Conservation (phyloP, 441 rosid species). For the Dalechampia spathulata region DNA sequence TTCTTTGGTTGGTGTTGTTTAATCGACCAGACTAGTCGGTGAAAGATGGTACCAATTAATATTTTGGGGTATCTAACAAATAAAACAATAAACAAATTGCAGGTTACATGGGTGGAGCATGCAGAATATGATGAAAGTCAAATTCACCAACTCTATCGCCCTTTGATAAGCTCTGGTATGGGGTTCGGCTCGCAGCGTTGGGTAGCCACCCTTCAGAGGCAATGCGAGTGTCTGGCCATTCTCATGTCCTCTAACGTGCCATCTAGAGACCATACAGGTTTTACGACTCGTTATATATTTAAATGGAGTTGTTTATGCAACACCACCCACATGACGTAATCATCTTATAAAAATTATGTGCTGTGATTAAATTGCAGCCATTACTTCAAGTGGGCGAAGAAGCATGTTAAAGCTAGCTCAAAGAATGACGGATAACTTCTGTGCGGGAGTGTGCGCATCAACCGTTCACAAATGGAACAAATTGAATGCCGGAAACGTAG, state of each 20-base stretch:
- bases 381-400: conserved; percentile 58
- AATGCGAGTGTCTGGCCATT: conserved; percentile 71
- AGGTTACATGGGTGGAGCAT: conserved; percentile 98
- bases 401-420: conserved; percentile 92
- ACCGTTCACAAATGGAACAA: conserved; percentile 73
- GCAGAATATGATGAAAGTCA: conserved; percentile 63
- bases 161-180: conserved; percentile 57
- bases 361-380: conserved; percentile 25
- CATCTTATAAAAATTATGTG: too few relatives aligned
- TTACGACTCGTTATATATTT: neutral
- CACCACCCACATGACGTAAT: too few relatives aligned
- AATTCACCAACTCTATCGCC: conserved; percentile 60
- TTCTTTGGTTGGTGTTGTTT: too few relatives aligned
- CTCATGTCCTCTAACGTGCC: conserved; percentile 59
- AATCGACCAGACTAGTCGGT: too few relatives aligned
- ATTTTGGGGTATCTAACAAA: neutral
- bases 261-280: conserved; percentile 44
- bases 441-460: conserved; percentile 80
- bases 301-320: neutral
- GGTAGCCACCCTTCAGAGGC: conserved; percentile 91
- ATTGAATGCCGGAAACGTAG: conserved; percentile 62
- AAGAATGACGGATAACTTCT: conserved; percentile 85
- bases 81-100: conserved; percentile 2
- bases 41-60: too few relatives aligned
- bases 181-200: conserved; percentile 94